Evolutionary conservation across 768 basidiomycete species (phyloP).

Genomic region (Naganishia friedmannii): DNA sequence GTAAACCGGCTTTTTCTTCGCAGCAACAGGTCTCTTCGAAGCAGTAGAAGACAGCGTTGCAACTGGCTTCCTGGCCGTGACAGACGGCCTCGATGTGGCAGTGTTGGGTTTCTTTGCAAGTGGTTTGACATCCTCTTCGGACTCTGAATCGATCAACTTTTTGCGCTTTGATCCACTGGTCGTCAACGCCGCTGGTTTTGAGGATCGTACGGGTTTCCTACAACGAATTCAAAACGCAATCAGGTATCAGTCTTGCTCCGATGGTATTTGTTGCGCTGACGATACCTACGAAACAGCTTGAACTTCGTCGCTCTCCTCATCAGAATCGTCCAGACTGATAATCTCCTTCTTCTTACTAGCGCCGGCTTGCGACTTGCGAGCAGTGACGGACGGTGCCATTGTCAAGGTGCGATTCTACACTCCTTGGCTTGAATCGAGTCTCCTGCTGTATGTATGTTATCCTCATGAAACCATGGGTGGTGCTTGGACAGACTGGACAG

Average conservation of each 20-base stretch:
- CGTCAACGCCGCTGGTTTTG: slow-evolving; percentile 7
- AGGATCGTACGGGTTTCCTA: slow-evolving; percentile 1
- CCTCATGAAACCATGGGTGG: too few species aligned
- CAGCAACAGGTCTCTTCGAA: slow-evolving; percentile 32
- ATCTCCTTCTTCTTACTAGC: slow-evolving; percentile 10
- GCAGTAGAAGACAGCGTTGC: slow-evolving; percentile 33
- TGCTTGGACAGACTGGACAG: too few species aligned
- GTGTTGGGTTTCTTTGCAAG: slow-evolving; percentile 29
- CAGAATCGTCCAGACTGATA: slow-evolving; percentile 17
- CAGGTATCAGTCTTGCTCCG: not conserved
- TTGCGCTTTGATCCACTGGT: slow-evolving; percentile 29
- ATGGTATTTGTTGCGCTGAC: not conserved
- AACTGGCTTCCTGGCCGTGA: slow-evolving; percentile 31
- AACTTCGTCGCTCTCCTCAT: slow-evolving; percentile 10
- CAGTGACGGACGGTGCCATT: slow-evolving; percentile 5
- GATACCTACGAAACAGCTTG: slow-evolving; percentile 14
- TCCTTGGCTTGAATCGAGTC: too few species aligned
- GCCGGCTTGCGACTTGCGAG: not conserved
- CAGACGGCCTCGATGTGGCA: not conserved
- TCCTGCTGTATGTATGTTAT: too few species aligned
- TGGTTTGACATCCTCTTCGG: slow-evolving; percentile 28
- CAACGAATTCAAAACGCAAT: not conserved
- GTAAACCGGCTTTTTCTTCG: not conserved
- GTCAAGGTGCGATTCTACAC: too few species aligned
- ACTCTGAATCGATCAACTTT: slow-evolving; percentile 22